Evolutionary conservation across 1,284 basidiomycete genomes (phyloP).

Genomic region (Phellinidium pouzarii): DNA sequence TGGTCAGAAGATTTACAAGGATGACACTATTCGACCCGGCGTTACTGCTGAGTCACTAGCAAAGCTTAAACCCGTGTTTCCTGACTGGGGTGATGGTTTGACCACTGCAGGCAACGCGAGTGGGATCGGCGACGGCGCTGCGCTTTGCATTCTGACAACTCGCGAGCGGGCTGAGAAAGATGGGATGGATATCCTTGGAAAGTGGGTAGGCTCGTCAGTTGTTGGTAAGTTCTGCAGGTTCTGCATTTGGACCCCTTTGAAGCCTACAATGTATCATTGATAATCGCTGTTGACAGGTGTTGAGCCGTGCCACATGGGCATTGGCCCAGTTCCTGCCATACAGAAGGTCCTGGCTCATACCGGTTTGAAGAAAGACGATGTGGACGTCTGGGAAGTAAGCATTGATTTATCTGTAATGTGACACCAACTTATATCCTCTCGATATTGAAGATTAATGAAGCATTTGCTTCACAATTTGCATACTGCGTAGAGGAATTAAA

Average conservation of each 20-base stretch:
- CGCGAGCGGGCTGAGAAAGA: slow-evolving; percentile 78
- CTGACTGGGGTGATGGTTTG: slow-evolving; percentile 67
- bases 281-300: slow-evolving; percentile 52
- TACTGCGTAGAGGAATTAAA: slow-evolving; percentile 73
- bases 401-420: slow-evolving; percentile 35
- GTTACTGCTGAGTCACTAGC: slow-evolving; percentile 66
- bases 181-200: slow-evolving; percentile 82
- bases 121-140: slow-evolving; percentile 93
- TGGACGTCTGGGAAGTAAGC: slow-evolving; percentile 82
- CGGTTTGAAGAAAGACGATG: slow-evolving; percentile 75
- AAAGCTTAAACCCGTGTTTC: slow-evolving; percentile 68
- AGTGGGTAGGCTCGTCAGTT: slow-evolving; percentile 78
- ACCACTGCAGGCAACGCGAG: slow-evolving; percentile 84
- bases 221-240: slow-evolving; percentile 50
- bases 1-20: slow-evolving; percentile 52
- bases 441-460: slow-evolving; percentile 54
- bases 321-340: slow-evolving; percentile 81
- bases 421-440: slow-evolving; percentile 24
- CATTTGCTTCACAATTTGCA: slow-evolving; percentile 84
- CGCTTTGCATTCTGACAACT: slow-evolving; percentile 82
- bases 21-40: slow-evolving; percentile 77
- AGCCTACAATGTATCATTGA: neutral
- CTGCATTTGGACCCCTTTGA: slow-evolving; percentile 3
- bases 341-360: slow-evolving; percentile 70
- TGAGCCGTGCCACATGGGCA: slow-evolving; percentile 81